Evolutionary conservation across 129 eudicot species (phyloP), one percentile per base, ranked within the genome.

Genomic region (Lactuca sativa): DNA sequence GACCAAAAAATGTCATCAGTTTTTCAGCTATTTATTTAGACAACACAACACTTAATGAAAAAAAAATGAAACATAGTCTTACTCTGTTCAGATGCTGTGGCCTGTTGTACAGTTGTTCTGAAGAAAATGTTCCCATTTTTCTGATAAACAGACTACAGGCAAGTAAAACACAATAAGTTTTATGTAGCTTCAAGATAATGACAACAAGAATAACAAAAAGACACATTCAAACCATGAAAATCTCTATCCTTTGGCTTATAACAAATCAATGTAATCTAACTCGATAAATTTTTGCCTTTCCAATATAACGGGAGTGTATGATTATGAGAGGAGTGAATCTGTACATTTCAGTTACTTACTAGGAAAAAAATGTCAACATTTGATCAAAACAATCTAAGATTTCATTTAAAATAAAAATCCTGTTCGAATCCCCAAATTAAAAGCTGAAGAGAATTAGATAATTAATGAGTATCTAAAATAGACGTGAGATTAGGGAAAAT

Each of bases 61-160:
- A 47, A 4, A 10, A 47, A 44, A 9, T 9, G 52, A 47, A 47
- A 12, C 15, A 47, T 0, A 5, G 52, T 51, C 82, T 81, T 82
- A 91, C 97, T 85, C 78, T 88, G 88, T 74, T 91, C 96, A 32
- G 75, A 82, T 48, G 88, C 72, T 41, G 84, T 83, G 72, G 92
- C 97, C 58, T 85, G 88, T 74, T 69, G 79, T 18, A 84, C 74
- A 58, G 79, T 85, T 4, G 92, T 88, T 7, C 90, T 90, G 64
- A 91, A 91, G 69, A 74, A 88, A 63, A 91, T 33, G 82, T 85
- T 85, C 70, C 95, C 92, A 36, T 82, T 83, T 74, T 72, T 88
- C 81, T 88, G 92, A 82, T 91, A 91, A 63, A 91, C 86, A 18
- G 80, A 77, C 97, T 91, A 78, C 14, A n/a, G 11, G 44, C 54